A percentile compares a stretch with the other conserved stretches of the same genome.
phyloP scores from a whole-genome alignment of 2,329 filamentous ascomycete species.

The Sarocladium oryzae region DNA sequence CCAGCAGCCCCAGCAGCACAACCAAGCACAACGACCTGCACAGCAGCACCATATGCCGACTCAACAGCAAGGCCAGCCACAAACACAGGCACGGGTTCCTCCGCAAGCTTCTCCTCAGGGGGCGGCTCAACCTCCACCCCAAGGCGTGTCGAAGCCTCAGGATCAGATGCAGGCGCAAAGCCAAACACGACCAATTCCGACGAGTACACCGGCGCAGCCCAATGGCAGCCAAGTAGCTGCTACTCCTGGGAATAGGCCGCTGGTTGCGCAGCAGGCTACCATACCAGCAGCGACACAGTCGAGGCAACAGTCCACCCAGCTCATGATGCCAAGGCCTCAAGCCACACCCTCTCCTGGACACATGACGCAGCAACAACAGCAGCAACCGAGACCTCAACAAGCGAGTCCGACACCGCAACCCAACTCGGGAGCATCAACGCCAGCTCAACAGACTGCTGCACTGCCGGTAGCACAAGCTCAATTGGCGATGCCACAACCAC shows the following conservation, averaged over 20 bases:
- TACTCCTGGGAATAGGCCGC: neutral
- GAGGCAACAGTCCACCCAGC: neutral
- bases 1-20: constrained; percentile 13
- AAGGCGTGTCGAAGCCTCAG: constrained; percentile 2
- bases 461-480: neutral
- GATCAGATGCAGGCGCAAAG: neutral
- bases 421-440: neutral
- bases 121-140: neutral
- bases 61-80: constrained; percentile 8
- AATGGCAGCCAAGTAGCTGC: neutral
- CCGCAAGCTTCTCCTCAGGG: neutral
- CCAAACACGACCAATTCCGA: neutral
- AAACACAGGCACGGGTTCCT: neutral
- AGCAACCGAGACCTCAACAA: constrained; percentile 11
- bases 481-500: neutral
- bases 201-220: neutral
- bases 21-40: constrained; percentile 13
- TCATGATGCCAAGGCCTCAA: constrained; percentile 7
- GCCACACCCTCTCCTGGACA: neutral
- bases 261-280: neutral
- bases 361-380: constrained; percentile 4
- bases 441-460: constrained; percentile 6
- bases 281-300: neutral
- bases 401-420: neutral
- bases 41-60: constrained; percentile 9